Percentiles rank a stretch among this genome's conserved stretches.
Evolutionary conservation across 371 early-diverging fungal genomes (phyloP).

Genomic region (Syncephalastrum monosporum): DNA sequence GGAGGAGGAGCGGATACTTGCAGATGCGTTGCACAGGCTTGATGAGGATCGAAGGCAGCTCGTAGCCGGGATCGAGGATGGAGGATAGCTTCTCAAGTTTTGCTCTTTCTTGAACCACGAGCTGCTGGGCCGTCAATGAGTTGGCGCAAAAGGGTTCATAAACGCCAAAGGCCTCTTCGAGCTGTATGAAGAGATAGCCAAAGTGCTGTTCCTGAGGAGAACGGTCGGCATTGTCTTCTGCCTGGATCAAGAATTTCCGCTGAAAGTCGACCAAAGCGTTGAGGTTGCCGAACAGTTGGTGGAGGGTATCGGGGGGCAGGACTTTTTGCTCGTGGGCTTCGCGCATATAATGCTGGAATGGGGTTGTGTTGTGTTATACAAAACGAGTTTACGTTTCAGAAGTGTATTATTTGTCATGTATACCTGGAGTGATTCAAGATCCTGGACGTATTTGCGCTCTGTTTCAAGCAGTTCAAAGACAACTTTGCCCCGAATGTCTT

Average conservation of each 20-base stretch:
- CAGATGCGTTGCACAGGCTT: conserved; percentile 96
- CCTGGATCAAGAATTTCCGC: conserved; percentile 85
- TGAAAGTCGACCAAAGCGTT: conserved; percentile 95
- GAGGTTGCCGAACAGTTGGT: conserved; percentile 88
- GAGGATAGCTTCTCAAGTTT: conserved; percentile 56
- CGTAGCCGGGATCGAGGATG: conserved; percentile 80
- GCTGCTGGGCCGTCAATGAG: conserved; percentile 71
- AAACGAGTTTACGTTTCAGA: too few species aligned
- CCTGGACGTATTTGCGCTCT: conserved; percentile 48
- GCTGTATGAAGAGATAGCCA: conserved; percentile 76
- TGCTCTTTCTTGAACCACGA: conserved; percentile 43
- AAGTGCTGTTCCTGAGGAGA: conserved; percentile 81
- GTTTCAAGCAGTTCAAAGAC: conserved; percentile 50
- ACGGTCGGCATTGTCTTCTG: conserved; percentile 80
- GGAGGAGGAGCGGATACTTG: conserved; percentile 90
- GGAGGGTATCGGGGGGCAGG: conserved; percentile 72
- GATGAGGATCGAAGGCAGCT: conserved; percentile 89
- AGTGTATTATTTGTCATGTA: neutral
- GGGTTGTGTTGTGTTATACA: too few species aligned
- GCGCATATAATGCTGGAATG: conserved; percentile 52
- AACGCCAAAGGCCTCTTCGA: conserved; percentile 83
- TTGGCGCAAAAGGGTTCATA: conserved; percentile 95
- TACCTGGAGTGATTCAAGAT: conserved; percentile 69
- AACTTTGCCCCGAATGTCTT: conserved; percentile 81
- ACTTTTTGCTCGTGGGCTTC: conserved; percentile 56